Evolutionary conservation across 768 basidiomycete genomes (phyloP).

Genomic region (Trametes sanguinea): DNA sequence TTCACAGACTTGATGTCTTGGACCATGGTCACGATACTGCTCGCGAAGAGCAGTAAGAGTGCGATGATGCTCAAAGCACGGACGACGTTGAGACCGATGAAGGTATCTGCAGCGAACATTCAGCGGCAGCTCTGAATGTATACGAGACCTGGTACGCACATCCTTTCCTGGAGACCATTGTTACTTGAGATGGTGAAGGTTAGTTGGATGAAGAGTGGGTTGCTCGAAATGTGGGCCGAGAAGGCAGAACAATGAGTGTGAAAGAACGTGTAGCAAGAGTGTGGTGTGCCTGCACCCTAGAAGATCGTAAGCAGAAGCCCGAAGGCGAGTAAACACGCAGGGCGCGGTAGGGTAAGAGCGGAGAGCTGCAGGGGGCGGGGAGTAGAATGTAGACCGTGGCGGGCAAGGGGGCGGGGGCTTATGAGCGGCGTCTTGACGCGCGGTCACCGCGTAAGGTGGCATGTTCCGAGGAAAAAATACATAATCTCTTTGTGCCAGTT

Average conservation of each 20-base stretch:
- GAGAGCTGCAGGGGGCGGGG: slow-evolving; percentile 8
- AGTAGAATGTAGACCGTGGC: slow-evolving; percentile 19
- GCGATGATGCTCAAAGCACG: slow-evolving; percentile 56
- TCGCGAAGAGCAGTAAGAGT: slow-evolving; percentile 26
- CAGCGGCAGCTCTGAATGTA: background rate
- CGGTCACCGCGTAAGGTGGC: background rate
- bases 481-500: slow-evolving; percentile 3
- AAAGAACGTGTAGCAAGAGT: slow-evolving; percentile 16
- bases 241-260: background rate
- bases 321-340: slow-evolving; percentile 12
- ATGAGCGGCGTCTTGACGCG: slow-evolving; percentile 14
- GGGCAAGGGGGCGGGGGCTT: slow-evolving; percentile 4
- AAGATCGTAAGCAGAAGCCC: slow-evolving; percentile 16
- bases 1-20: slow-evolving; percentile 78
- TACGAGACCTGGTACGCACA: slow-evolving; percentile 3
- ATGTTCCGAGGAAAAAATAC: slow-evolving; percentile 6
- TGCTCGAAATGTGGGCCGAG: background rate
- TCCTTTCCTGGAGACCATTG: slow-evolving; percentile 21
- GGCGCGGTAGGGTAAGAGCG: slow-evolving; percentile 10
- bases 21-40: slow-evolving; percentile 71
- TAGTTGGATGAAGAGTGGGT: background rate
- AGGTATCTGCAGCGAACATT: slow-evolving; percentile 44
- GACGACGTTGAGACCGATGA: slow-evolving; percentile 78
- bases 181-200: background rate
- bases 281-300: slow-evolving; percentile 23